Evolutionary conservation across 352 stramenopile genomes (phyloP).

Genomic region (Phytophthora idaei): DNA sequence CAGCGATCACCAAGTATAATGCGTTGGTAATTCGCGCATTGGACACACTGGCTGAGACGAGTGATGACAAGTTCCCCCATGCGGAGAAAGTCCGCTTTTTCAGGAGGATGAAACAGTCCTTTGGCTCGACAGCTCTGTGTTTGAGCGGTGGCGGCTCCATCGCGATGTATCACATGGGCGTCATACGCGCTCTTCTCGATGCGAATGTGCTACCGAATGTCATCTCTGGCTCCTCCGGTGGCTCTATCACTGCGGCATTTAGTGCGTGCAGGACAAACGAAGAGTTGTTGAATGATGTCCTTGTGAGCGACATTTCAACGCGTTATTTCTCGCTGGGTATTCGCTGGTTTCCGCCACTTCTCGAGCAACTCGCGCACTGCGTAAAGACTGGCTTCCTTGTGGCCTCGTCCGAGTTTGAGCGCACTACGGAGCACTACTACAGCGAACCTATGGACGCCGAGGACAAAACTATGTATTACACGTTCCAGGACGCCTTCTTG

Average conservation of each 20-base stretch:
- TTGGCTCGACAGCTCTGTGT: slow-evolving; percentile 91
- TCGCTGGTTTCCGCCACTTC: slow-evolving; percentile 79
- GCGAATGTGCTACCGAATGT: slow-evolving; percentile 90
- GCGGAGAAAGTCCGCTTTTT: slow-evolving; percentile 64
- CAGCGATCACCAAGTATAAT: slow-evolving; percentile 61
- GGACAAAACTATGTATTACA: slow-evolving; percentile 75
- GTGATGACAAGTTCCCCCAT: slow-evolving; percentile 39
- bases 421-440: slow-evolving; percentile 94
- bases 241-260: slow-evolving; percentile 89
- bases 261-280: slow-evolving; percentile 85
- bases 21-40: slow-evolving; percentile 49
- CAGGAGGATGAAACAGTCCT: slow-evolving; percentile 70
- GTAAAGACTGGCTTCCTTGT: slow-evolving; percentile 90
- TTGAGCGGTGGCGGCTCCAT: slow-evolving; percentile 91
- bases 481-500: slow-evolving; percentile 94
- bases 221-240: slow-evolving; percentile 93
- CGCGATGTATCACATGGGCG: slow-evolving; percentile 95
- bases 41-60: slow-evolving; percentile 41
- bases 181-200: slow-evolving; percentile 90
- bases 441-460: slow-evolving; percentile 57
- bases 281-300: slow-evolving; percentile 65
- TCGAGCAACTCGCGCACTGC: slow-evolving; percentile 89
- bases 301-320: slow-evolving; percentile 66
- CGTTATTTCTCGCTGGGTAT: slow-evolving; percentile 60
- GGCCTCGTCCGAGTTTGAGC: slow-evolving; percentile 76